Percentiles rank a stretch among this genome's conserved stretches.
phyloP scores from a whole-genome alignment of 148 eudicot genomes.

The Arctostaphylos glauca region DNA sequence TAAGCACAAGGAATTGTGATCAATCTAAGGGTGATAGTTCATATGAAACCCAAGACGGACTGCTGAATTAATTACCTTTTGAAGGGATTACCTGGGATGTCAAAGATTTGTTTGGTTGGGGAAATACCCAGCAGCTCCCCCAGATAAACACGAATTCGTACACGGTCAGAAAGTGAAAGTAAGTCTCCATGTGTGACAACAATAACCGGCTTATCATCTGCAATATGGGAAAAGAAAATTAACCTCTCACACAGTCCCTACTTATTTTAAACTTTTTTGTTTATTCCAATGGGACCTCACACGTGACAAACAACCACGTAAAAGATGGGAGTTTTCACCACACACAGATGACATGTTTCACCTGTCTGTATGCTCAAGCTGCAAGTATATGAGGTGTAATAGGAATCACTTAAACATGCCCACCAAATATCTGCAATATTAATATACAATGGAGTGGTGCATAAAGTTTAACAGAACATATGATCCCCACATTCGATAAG shows the following conservation, averaged over 20 bases:
- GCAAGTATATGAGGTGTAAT: not conserved
- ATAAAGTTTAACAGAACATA: not conserved
- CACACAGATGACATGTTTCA: not conserved
- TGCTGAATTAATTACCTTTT: not conserved
- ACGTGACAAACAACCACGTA: not conserved
- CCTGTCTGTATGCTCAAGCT: not conserved
- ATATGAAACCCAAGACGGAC: not conserved
- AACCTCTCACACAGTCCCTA: not conserved
- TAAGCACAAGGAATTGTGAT: slow-evolving; percentile 11
- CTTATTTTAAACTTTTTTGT: not conserved
- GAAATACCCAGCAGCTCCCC: slow-evolving; percentile 76
- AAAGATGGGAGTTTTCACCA: not conserved
- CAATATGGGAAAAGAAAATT: slow-evolving; percentile 14
- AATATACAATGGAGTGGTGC: not conserved
- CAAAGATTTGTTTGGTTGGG: slow-evolving; percentile 72
- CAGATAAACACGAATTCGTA: slow-evolving; percentile 57
- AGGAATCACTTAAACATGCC: not conserved
- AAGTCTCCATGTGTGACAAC: slow-evolving; percentile 89
- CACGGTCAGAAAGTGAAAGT: slow-evolving; percentile 63
- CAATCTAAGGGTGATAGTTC: not conserved
- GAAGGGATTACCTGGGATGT: slow-evolving; percentile 67
- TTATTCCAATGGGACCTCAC: not conserved
- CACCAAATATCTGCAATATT: not conserved
- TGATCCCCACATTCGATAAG: not conserved
- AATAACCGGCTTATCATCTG: slow-evolving; percentile 90